Evolutionary conservation across 225 moss, liverwort and hornwort genomes (phyloP), one percentile per base, ranked within the genome.

Genomic region (Straminergon stramineum): DNA sequence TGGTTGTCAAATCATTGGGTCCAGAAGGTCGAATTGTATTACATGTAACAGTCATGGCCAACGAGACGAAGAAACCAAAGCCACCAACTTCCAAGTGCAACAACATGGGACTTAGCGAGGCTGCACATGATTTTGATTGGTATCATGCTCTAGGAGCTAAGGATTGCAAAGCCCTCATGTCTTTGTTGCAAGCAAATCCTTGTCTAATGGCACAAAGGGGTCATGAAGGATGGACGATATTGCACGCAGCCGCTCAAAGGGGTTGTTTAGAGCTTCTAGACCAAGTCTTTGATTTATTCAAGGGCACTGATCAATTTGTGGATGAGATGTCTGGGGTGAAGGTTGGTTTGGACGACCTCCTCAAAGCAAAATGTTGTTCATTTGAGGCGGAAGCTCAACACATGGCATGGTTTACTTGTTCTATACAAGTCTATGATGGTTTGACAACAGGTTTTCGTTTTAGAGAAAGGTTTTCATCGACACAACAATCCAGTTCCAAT

Each of bases 341-440:
- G 16, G 3, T 56, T n/a, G 0, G 0, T 26, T 17, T 4, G 24
- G 0, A 3, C 0, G 37, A n/a, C 4, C 26, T 79, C 3, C 0
- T 4, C 2, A 0, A 0, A 2, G 56, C n/a, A 79, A n/a, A 17
- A 27, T 79, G 4, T 26, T 17, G 79, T 17, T 4, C 7, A 10
- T 11, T 0, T 26, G 4, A 56, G 6, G 24, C 11, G 2, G 0
- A 5, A 9, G 8, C 21, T 34, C 0, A 1, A 0, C 1, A 77
- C 22, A 6, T 79, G 6, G 37, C 37, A 0, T 24, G 3, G 6
- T 37, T 53, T 17, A 79, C 79, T 79, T 24, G 35, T 22, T 22
- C 77, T 21, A 0, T 1, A 21, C 3, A 2, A 52, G 53, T 39
- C 3, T 63, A n/a, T 11, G 30, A 30, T 2, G 63, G 30, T 4